Base-by-base conservation (phyloP, 192 early-diverging fungal genomes). In the Tieghemiomyces parasiticus region DNA sequence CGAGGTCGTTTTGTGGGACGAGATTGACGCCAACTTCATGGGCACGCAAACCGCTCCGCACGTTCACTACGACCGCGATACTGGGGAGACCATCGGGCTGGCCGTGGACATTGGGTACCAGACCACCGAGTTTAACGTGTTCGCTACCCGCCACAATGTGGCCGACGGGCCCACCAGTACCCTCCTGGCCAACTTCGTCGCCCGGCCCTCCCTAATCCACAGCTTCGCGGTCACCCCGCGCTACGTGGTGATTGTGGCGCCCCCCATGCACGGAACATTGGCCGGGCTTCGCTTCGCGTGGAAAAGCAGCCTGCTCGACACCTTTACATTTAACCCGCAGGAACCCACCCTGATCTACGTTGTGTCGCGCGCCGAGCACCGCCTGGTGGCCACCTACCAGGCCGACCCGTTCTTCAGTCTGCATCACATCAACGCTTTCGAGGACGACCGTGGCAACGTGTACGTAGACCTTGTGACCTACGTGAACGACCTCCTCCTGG, bases 361-460 rank as follows among this genome's bases (percentile, higher is more conserved):
- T 24, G 78, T 92, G 49, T 84, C 82, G 19, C 74, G 87, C 61
- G 68, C 78, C 62, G 76, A 78, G 61, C 71, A 81, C 26, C 71
- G 78, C 46, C 79, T 82, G 35, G 75, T 85, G 47, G 81, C 79
- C 44, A 79, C 78, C 12, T 92, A 87, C 73, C 74, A 74, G 58
- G 67, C 81, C 0, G 81, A 81, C 3, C 46, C 86, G 14, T 69
- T 74, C 45, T 72, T 64, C 69, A 79, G 79, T 47, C 75, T 88
- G 67, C 80, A 88, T 61, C 84, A 88, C 60, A 73, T 85, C 62
- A 86, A 86, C 53, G 86, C 86, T 0, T 81, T 78, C 58, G 86
- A 88, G 58, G 67, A 78, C 55, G 80, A 73, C 0, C 71, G 74
- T 0, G 78, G 82, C 61, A 80, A 79, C 61, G 68, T 85, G 0